A percentile compares a stretch with the other conserved stretches of the same genome.
Conservation (phyloP, 2,329 filamentous ascomycete genomes). For the Talaromyces sp. region DNA sequence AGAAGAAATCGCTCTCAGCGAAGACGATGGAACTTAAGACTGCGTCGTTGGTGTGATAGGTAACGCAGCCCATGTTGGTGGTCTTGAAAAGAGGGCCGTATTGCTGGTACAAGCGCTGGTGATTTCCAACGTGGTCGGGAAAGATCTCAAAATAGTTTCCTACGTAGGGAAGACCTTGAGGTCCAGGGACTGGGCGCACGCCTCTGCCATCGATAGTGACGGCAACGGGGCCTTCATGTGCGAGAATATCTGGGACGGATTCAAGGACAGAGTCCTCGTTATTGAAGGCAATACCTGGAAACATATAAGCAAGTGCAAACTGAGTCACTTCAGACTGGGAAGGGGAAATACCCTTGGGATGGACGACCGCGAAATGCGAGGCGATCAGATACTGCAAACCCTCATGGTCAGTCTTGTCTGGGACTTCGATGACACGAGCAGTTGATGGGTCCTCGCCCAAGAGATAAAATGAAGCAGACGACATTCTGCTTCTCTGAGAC, state of each 20-base stretch:
- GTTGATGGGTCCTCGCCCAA: not conserved
- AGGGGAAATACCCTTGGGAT: not conserved
- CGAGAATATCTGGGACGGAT: not conserved
- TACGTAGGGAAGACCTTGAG: constrained; percentile 35
- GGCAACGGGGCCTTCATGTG: not conserved
- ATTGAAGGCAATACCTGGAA: not conserved
- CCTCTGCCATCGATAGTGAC: constrained; percentile 6
- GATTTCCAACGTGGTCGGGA: constrained; percentile 57
- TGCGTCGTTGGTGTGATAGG: constrained; percentile 38
- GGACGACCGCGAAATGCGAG: not conserved
- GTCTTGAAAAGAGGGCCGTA: constrained; percentile 54
- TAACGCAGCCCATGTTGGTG: constrained; percentile 45
- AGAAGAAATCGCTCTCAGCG: constrained; percentile 51
- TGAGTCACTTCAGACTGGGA: not conserved
- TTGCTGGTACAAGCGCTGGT: constrained; percentile 52
- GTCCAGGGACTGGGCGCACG: constrained; percentile 24
- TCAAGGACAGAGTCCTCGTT: not conserved
- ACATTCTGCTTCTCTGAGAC: not conserved
- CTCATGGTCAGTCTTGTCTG: not conserved
- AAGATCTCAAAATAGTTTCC: constrained; percentile 56
- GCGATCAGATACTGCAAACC: not conserved
- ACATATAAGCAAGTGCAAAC: not conserved
- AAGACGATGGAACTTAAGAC: constrained; percentile 51
- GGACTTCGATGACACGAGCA: not conserved
- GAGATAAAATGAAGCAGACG: not conserved